These are phyloP conservation scores for Biscogniauxia marginata DNA, from an alignment of 2,329 filamentous ascomycete genomes.

Conservation along the genomic window DNA sequence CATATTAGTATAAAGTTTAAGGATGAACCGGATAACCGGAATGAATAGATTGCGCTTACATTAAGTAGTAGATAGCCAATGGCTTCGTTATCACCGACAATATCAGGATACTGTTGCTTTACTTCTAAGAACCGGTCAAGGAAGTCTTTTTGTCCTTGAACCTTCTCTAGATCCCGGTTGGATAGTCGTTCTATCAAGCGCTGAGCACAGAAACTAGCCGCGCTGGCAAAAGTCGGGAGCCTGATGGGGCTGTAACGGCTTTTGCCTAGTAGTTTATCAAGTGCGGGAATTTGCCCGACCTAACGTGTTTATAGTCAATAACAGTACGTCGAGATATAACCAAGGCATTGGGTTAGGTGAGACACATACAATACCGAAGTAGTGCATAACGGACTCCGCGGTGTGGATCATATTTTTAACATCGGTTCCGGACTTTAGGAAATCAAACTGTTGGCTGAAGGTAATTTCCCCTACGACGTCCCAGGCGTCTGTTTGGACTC, in stretches of 20 bases:
- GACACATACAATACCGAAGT: slow-evolving; percentile 23
- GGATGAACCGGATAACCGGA: too few species aligned
- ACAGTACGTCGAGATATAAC: background rate
- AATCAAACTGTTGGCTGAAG: slow-evolving; percentile 42
- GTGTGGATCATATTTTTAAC: slow-evolving; percentile 36
- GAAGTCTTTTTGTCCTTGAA: slow-evolving; percentile 16
- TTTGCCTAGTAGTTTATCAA: slow-evolving; percentile 39
- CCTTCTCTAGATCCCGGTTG: slow-evolving; percentile 1
- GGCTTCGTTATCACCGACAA: slow-evolving; percentile 30
- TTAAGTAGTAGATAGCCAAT: slow-evolving; percentile 23
- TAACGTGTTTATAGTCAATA: background rate
- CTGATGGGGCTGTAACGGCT: slow-evolving; percentile 24
- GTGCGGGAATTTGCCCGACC: slow-evolving; percentile 30
- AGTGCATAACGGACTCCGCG: slow-evolving; percentile 34
- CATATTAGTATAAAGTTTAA: background rate
- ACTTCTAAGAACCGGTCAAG: slow-evolving; percentile 29
- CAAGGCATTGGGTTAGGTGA: background rate
- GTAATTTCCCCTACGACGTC: slow-evolving; percentile 43
- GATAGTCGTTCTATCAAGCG: slow-evolving; percentile 2
- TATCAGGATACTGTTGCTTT: slow-evolving; percentile 24
- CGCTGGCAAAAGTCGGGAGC: slow-evolving; percentile 1
- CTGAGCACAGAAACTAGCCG: background rate
- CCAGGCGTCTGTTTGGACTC: slow-evolving; percentile 30
- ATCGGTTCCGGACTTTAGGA: slow-evolving; percentile 38
- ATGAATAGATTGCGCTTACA: background rate